Percentiles rank a stretch among this genome's conserved stretches.
Evolutionary conservation across 805 yeast genomes (phyloP).

Genomic region (Suhomyces canberraensis): DNA sequence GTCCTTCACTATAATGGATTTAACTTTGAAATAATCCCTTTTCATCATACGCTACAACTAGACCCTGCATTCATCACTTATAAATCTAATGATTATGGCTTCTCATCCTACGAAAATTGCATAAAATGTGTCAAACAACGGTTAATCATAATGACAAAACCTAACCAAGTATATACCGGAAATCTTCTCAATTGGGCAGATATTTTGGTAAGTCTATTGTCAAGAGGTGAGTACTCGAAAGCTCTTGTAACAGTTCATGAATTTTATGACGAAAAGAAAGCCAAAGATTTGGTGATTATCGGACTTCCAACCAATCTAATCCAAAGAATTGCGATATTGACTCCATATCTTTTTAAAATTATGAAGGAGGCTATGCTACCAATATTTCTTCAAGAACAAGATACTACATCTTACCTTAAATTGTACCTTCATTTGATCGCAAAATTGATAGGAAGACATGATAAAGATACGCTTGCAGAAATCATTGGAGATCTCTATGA

Average conservation of each 20-base stretch:
- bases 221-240: slow-evolving; percentile 44
- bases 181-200: slow-evolving; percentile 70
- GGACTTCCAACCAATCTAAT: slow-evolving; percentile 53
- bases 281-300: slow-evolving; percentile 45
- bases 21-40: background rate
- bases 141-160: slow-evolving; percentile 13
- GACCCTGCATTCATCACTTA: background rate
- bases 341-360: slow-evolving; percentile 54
- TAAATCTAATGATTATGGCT: background rate
- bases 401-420: slow-evolving; percentile 5
- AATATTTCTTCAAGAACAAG: slow-evolving; percentile 27
- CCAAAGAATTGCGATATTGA: slow-evolving; percentile 47
- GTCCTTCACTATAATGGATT: background rate
- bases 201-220: slow-evolving; percentile 45
- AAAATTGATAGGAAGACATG: background rate
- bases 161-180: slow-evolving; percentile 48
- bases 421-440: slow-evolving; percentile 17
- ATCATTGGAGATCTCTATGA: slow-evolving; percentile 25
- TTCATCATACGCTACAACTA: background rate
- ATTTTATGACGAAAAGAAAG: slow-evolving; percentile 47
- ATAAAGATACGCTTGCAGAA: slow-evolving; percentile 6
- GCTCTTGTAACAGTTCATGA: slow-evolving; percentile 57
- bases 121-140: slow-evolving; percentile 23
- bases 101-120: slow-evolving; percentile 11
- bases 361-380: slow-evolving; percentile 50